Conservation (phyloP, 176 grass and related monocot genomes). For the Metroxylon sagu region DNA sequence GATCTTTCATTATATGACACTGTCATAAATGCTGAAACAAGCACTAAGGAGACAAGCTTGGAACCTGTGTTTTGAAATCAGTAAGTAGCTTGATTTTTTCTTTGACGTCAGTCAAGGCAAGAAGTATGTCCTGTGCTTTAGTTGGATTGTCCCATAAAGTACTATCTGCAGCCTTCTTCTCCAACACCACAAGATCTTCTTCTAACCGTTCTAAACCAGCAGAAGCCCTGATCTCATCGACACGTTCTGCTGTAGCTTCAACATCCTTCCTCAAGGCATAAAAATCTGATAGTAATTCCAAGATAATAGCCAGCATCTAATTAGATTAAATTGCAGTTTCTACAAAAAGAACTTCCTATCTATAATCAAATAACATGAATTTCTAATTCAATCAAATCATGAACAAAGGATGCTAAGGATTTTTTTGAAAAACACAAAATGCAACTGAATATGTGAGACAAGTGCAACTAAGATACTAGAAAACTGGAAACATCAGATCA, state of each 20-base stretch:
- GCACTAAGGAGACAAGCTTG: background rate
- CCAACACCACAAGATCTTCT: constrained; percentile 45
- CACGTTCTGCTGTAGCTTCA: constrained; percentile 47
- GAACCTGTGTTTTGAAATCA: constrained; percentile 70
- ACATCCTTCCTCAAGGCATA: constrained; percentile 88
- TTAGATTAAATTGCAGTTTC: too few species aligned
- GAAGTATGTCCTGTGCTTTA: constrained; percentile 78
- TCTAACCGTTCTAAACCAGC: constrained; percentile 52
- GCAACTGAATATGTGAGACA: background rate
- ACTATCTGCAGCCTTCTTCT: constrained; percentile 64
- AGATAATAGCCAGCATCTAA: too few species aligned
- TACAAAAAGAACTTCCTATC: too few species aligned
- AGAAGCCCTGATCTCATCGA: constrained; percentile 60
- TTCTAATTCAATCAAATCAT: too few species aligned
- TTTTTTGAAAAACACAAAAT: background rate
- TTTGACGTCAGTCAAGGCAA: constrained; percentile 79
- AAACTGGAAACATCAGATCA: too few species aligned
- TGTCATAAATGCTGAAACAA: background rate
- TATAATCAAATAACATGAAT: too few species aligned
- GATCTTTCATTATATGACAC: too few species aligned
- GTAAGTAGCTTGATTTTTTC: constrained; percentile 77
- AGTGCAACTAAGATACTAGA: too few species aligned
- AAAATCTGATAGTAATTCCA: constrained; percentile 43
- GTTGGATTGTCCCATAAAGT: constrained; percentile 92
- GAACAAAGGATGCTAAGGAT: too few species aligned